Evolutionary conservation across 2,329 filamentous ascomycete genomes (phyloP).

Genomic region (Coleophoma crateriformis): DNA sequence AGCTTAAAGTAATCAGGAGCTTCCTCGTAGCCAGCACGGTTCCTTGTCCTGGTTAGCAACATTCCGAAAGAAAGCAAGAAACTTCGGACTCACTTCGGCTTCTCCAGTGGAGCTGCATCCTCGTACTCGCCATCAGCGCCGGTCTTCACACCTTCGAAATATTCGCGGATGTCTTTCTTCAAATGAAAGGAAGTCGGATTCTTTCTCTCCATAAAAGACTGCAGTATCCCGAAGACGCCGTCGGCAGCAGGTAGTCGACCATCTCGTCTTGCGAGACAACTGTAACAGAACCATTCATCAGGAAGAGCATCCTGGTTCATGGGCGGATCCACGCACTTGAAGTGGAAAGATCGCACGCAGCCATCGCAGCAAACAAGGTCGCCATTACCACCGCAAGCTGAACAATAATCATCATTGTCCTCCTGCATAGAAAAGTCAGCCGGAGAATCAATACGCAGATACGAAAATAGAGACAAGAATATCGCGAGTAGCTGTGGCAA

Average conservation of each 20-base stretch:
- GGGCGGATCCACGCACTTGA: slow-evolving; percentile 80
- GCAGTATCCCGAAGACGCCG: slow-evolving; percentile 56
- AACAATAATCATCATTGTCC: slow-evolving; percentile 88
- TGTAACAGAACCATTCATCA: slow-evolving; percentile 82
- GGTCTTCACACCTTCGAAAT: slow-evolving; percentile 75
- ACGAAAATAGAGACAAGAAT: slow-evolving; percentile 10
- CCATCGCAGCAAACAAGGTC: slow-evolving; percentile 91
- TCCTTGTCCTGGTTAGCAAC: slow-evolving; percentile 29
- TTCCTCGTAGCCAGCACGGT: slow-evolving; percentile 48
- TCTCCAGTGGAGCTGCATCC: slow-evolving; percentile 49
- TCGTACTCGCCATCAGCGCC: slow-evolving; percentile 77
- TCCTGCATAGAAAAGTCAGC: slow-evolving; percentile 34
- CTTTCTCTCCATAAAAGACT: slow-evolving; percentile 59
- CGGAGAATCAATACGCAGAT: slow-evolving; percentile 1
- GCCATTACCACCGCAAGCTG: slow-evolving; percentile 76
- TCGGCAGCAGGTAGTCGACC: slow-evolving; percentile 31
- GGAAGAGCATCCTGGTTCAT: slow-evolving; percentile 53
- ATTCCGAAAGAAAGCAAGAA: neutral
- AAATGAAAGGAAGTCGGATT: slow-evolving; percentile 71
- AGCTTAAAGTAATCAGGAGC: slow-evolving; percentile 61
- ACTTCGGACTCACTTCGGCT: slow-evolving; percentile 49
- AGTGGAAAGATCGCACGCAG: slow-evolving; percentile 86
- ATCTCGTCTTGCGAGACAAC: slow-evolving; percentile 50
- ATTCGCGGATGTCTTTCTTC: slow-evolving; percentile 63
- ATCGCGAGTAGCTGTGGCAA: slow-evolving; percentile 8